These are phyloP conservation scores for Scleroderma bovista DNA, from an alignment of 768 basidiomycete species.

Conservation along the genomic window DNA sequence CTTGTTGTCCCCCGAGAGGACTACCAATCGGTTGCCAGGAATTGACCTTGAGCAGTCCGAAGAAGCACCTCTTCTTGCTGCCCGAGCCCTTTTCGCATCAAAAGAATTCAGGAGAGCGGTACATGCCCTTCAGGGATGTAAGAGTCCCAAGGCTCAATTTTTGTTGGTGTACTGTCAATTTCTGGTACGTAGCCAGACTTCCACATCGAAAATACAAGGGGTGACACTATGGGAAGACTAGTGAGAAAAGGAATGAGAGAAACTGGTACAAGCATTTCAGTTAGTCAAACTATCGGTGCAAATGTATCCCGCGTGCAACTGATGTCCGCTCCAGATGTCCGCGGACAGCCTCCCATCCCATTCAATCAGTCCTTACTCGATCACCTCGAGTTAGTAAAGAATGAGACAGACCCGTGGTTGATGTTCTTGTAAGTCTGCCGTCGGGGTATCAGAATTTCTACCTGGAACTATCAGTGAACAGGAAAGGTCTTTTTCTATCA, in stretches of 20 bases:
- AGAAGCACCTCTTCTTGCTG: constrained; percentile 67
- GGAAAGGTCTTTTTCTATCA: constrained; percentile 79
- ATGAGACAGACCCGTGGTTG: constrained; percentile 71
- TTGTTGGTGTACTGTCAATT: constrained; percentile 76
- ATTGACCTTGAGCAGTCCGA: constrained; percentile 53
- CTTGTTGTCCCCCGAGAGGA: constrained; percentile 4
- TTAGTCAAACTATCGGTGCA: constrained; percentile 28
- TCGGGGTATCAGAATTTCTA: not conserved
- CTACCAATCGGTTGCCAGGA: constrained; percentile 33
- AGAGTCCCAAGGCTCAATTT: constrained; percentile 70
- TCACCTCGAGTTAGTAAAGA: constrained; percentile 54
- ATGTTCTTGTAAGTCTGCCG: constrained; percentile 64
- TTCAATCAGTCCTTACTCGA: constrained; percentile 53
- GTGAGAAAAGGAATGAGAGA: constrained; percentile 76
- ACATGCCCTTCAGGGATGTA: constrained; percentile 58
- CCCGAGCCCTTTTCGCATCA: constrained; percentile 65
- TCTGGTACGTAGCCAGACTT: constrained; percentile 53
- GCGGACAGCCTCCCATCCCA: constrained; percentile 62
- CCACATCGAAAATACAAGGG: not conserved
- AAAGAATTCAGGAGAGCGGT: constrained; percentile 76
- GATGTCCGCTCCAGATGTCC: constrained; percentile 44
- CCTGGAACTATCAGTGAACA: constrained; percentile 26
- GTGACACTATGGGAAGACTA: constrained; percentile 44
- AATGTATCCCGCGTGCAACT: not conserved
- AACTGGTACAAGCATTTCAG: constrained; percentile 84